Conservation (phyloP, 768 basidiomycete species). For the Leccinum obscurum region DNA sequence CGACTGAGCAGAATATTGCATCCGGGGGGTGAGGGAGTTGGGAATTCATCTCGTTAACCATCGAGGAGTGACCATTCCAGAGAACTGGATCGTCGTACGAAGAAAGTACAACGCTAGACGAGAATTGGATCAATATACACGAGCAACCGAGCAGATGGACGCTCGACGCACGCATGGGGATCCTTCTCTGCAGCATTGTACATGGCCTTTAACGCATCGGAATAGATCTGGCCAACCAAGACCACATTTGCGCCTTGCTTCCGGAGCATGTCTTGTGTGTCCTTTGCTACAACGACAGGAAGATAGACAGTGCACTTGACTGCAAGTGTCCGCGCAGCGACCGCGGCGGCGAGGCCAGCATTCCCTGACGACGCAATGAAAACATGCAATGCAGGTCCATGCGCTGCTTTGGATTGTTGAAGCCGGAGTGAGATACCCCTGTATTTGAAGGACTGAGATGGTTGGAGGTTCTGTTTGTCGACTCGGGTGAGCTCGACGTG, state of each 20-base stretch:
- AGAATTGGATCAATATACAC: background rate
- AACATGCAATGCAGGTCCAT: slow-evolving; percentile 58
- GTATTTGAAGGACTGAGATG: slow-evolving; percentile 75
- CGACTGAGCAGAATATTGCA: slow-evolving; percentile 77
- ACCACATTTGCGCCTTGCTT: slow-evolving; percentile 57
- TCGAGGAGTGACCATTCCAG: slow-evolving; percentile 79
- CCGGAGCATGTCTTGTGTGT: slow-evolving; percentile 50
- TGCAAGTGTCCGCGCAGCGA: slow-evolving; percentile 53
- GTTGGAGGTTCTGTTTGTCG: slow-evolving; percentile 62
- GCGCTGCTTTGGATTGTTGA: slow-evolving; percentile 46
- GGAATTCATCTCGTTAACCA: slow-evolving; percentile 60
- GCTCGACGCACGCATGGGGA: slow-evolving; percentile 49
- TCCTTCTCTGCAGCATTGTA: slow-evolving; percentile 44
- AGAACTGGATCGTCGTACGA: slow-evolving; percentile 68
- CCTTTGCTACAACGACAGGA: slow-evolving; percentile 50
- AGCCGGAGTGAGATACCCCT: slow-evolving; percentile 68
- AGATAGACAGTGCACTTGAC: slow-evolving; percentile 69
- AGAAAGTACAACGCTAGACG: slow-evolving; percentile 60
- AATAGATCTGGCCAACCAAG: slow-evolving; percentile 57
- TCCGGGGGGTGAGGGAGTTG: slow-evolving; percentile 60
- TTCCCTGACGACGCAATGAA: slow-evolving; percentile 80
- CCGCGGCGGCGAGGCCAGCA: slow-evolving; percentile 72
- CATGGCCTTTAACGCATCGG: slow-evolving; percentile 57
- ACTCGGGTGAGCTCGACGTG: background rate
- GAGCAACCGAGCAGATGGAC: background rate